Conservation (phyloP, 345 rosid genomes). For the Pugionium cornutum region DNA sequence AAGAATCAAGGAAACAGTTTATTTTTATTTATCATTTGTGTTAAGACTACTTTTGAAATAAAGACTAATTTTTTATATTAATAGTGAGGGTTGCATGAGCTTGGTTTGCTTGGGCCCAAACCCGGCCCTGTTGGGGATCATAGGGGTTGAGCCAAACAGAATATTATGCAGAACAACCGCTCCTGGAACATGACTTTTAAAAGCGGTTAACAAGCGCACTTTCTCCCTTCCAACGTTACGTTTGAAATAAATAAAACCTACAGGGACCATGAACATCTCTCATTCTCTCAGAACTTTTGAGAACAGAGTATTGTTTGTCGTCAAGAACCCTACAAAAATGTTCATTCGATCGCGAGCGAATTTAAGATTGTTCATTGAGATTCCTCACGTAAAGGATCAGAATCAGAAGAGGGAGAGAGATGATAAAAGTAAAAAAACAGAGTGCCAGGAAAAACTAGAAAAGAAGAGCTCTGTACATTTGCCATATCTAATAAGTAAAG, state of each 20-base stretch:
- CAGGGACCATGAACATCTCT: constrained; percentile 64
- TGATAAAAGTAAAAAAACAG: background rate
- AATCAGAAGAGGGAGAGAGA: constrained; percentile 46
- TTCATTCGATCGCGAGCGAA: constrained; percentile 61
- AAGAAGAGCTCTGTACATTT: background rate
- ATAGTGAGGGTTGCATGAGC: no score
- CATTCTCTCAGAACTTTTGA: constrained; percentile 56
- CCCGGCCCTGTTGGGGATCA: constrained; percentile 60
- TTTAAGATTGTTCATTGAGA: constrained; percentile 72
- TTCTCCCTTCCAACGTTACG: constrained; percentile 62
- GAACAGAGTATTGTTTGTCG: constrained; percentile 47
- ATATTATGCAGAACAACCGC: constrained; percentile 37
- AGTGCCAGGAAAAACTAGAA: background rate
- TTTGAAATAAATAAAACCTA: constrained; percentile 73
- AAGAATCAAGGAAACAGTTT: no score
- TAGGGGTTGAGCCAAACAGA: constrained; percentile 56
- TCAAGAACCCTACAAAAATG: constrained; percentile 64
- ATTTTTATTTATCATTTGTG: no score
- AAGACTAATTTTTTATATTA: no score
- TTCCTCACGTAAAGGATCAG: constrained; percentile 68
- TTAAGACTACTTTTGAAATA: no score
- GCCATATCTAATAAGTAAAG: background rate
- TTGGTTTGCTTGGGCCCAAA: no score
- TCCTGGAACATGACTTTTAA: constrained; percentile 78
- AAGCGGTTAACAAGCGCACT: constrained; percentile 62